Evolutionary conservation across 345 rosid species (phyloP).

Genomic region (Salix suchowensis): DNA sequence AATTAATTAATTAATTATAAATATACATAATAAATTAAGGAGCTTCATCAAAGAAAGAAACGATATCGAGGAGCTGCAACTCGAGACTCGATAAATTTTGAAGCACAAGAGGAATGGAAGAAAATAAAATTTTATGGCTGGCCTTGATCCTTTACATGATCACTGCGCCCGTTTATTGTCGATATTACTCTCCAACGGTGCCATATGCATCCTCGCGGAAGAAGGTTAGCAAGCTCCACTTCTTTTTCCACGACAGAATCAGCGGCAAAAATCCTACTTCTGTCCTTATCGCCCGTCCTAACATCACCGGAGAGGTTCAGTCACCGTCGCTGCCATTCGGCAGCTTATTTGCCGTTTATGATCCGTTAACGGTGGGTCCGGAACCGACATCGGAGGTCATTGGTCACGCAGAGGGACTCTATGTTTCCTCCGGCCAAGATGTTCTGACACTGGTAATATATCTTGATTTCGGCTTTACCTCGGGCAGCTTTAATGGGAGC

Average conservation of each 20-base stretch:
- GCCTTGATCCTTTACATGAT: constrained; percentile 4
- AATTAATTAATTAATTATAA: too few relatives aligned
- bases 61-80: too few relatives aligned
- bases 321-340: constrained; percentile 24
- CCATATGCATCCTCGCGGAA: neutral
- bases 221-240: constrained; percentile 16
- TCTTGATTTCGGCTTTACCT: constrained; percentile 38
- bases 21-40: too few relatives aligned
- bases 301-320: neutral
- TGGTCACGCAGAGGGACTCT: constrained; percentile 45
- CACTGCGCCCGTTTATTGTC: neutral
- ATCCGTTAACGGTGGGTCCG: constrained; percentile 38
- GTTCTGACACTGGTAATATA: constrained; percentile 27
- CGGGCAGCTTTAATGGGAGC: constrained; percentile 40
- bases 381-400: constrained; percentile 24
- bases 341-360: constrained; percentile 37
- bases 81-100: neutral
- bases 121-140: neutral
- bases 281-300: constrained; percentile 9
- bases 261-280: constrained; percentile 13
- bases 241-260: constrained; percentile 10
- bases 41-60: too few relatives aligned
- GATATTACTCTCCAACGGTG: constrained; percentile 4
- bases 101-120: neutral
- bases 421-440: constrained; percentile 28